Evolutionary conservation across 2,329 filamentous ascomycete species (phyloP), one percentile per base, ranked within the genome.

Genomic region (Aulographum hederae): DNA sequence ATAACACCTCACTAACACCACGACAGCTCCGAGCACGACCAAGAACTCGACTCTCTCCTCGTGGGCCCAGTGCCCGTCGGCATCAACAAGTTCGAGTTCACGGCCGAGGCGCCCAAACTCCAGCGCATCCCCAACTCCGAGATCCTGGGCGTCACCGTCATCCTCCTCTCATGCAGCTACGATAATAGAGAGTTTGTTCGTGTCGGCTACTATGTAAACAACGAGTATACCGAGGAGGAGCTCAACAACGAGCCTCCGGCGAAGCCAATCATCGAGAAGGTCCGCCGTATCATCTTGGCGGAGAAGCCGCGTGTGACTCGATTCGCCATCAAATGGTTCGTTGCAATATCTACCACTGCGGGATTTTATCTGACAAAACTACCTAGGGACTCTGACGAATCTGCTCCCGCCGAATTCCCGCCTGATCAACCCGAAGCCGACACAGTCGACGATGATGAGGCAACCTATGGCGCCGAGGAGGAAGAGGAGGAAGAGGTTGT

Each of bases 121-220:
- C 71, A 72, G 46, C 78, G 80, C 54, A 95, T 98, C 47, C 89
- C 89, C 34, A 78, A 85, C 43, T 84, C 81, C 43, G 91, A 98
- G 58, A 85, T 98, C 45, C 70, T 98, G 28, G 89, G 89, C 37
- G 91, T 98, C 31, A 98, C 89, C 3, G 89, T 98, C 46, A 84
- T 98, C 45, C 76, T 98, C 34, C 69, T 98, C 42, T 93, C 84
- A 35, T 95, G 89, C 59, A 79, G 82, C 54, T 98, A 98, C 59
- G 89, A 98, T 47, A 78, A 79, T 33, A 74, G 89, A 48, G 89
- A 98, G 56, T 98, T 98, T 47, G 84, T 98, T 25, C 84, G 89
- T 42, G 86, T 98, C 26, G 89, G 89, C 39, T 98, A 98, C 69
- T 98, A 98, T 45, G 89, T 98, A 47, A 98, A 95, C 67, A 98